Evolutionary conservation across 176 grass and related monocot genomes (phyloP), one percentile per base, ranked within the genome.

Genomic region (Canna indica): DNA sequence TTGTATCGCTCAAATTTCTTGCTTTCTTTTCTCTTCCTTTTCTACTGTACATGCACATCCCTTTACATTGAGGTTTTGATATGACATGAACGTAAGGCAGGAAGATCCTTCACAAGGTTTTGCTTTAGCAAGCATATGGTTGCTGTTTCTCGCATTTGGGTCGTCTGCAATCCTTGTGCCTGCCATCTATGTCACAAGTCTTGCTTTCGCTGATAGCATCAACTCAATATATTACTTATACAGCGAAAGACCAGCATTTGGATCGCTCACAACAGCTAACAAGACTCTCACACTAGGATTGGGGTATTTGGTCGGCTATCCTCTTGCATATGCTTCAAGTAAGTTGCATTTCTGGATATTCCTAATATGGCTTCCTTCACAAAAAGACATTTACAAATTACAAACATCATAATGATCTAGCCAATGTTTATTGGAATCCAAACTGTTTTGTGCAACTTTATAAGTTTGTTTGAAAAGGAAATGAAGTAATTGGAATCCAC

Each of bases 41-140:
- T 58, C 47, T 73, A 47, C 38, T 57, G 66, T 20, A 29, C 60
- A 3, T 47, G 29, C 28, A 56, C 57, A 68, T 29, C 16, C 36
- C 42, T 80, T 76, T 84, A 76, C 80, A 42, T 67, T 28, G 39
- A 66, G 59, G 71, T 85, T 85, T 77, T 71, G 12, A 25, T 80
- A 30, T 80, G 68, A 66, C 76, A 75, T 85, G 82, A 74, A 82
- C 88, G 25, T 92, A 92, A 84, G 89, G 75, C 94, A 99, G 94
- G 94, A 93, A 86, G 94, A 99, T 75, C 65, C 81, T 58, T 88
- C 94, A 13, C 74, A 91, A 84, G 73, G 85, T 72, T 75, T 99
- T 69, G 84, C 86, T 18, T 54, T 99, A 15, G 85, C 79, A 47
- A 99, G 84, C 69, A 83, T 93, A 34, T 99, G 94, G 94, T 72